Evolutionary conservation across 805 yeast genomes (phyloP).

Genomic region (Torulaspora delbrueckii): DNA sequence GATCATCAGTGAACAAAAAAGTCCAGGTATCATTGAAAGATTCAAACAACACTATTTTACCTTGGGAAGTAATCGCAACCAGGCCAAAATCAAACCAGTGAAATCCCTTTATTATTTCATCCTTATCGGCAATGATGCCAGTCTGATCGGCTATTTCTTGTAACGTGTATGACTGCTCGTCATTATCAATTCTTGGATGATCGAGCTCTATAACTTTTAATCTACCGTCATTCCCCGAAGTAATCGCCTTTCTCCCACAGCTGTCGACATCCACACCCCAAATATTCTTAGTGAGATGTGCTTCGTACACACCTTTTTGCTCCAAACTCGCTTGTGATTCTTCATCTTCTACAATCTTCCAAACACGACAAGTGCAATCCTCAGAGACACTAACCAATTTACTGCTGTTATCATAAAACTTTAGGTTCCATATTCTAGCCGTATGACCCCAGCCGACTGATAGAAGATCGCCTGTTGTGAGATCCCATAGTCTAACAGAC

Average conservation of each 20-base stretch:
- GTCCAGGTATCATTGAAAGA: conserved; percentile 28
- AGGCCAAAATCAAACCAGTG: conserved; percentile 44
- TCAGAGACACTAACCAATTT: conserved; percentile 69
- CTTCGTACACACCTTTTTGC: conserved; percentile 46
- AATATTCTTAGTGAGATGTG: conserved; percentile 78
- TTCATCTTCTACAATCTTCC: conserved; percentile 46
- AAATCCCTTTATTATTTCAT: conserved; percentile 60
- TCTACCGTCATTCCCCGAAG: conserved; percentile 94
- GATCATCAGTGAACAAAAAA: conserved; percentile 19
- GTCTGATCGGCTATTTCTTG: conserved; percentile 34
- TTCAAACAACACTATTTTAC: conserved; percentile 42
- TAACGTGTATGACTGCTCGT: conserved; percentile 28
- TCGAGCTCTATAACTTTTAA: conserved; percentile 56
- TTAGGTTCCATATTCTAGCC: conserved; percentile 85
- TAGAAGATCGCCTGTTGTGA: conserved; percentile 49
- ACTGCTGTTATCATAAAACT: conserved; percentile 43
- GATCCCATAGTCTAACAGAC: conserved; percentile 72
- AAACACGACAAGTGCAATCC: conserved; percentile 77
- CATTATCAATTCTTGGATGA: conserved; percentile 33
- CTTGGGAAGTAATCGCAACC: conserved; percentile 55
- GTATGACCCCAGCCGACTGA: conserved; percentile 96
- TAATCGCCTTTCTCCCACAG: conserved; percentile 49
- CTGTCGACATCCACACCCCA: conserved; percentile 71
- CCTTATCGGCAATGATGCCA: conserved; percentile 34
- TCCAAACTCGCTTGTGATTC: conserved; percentile 14